Base-by-base conservation (phyloP, 768 basidiomycete species). In the Lentinula lateritia region DNA sequence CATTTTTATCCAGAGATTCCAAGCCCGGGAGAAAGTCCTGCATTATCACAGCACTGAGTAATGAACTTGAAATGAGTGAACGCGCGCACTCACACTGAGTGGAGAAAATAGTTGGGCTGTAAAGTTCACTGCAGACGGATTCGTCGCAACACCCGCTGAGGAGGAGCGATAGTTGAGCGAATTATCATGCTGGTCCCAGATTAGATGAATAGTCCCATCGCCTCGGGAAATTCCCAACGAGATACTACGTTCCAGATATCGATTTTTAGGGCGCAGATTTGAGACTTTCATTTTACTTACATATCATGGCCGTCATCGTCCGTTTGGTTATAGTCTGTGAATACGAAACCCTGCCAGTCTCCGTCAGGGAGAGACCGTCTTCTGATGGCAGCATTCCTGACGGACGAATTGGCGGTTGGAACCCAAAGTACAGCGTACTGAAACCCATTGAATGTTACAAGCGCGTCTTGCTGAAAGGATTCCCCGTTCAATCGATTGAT, bases 141-240 rank as follows among this genome's bases (percentile, higher is more conserved):
- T 62, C 2, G 70, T 68, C 4, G 75, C 73, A 1, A 73, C 65
- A 1, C 72, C 74, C 9, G 66, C 35, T 7, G 65, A 54, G 1
- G 75, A 75, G 0, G 72, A 60, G 10, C 75, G 70, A 50, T 75
- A 74, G 45, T 69, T 67, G 23, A 77, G 67, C n/a, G 64, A 58
- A 56, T 74, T 74, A 63, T 74, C 73, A 63, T 74, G 75, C 59
- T 77, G 74, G 46, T 76, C 74, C 54, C 74, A 75, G 3, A 70
- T 71, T 1, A 76, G 52, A 43, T 75, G 73, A 0, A 76, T 60
- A 1, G 73, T 73, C 3, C 75, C 75, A 41, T 76, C 75, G 18
- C 69, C 69, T n/a, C 63, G 69, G 6, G 74, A 74, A 3, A 76
- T 74, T 2, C 75, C 75, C 1, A 76, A 46, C 0, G 74, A 74